phyloP scores from a whole-genome alignment of 495 filamentous ascomycete species.

The Aspergillus baeticus region DNA sequence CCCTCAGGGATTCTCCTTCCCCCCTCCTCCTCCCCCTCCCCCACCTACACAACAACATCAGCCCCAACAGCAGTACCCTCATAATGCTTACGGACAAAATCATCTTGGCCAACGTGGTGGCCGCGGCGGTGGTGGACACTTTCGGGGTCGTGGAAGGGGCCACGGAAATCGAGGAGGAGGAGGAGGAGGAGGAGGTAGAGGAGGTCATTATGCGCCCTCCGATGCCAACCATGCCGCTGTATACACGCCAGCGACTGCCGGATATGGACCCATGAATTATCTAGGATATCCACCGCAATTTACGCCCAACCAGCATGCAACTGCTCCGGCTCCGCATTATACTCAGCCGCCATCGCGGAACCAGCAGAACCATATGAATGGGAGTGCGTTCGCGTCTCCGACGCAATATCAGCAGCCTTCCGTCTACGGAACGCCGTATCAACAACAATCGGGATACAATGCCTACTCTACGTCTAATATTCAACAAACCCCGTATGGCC shows the following conservation, averaged over 20 bases:
- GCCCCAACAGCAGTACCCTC: constrained; percentile 16
- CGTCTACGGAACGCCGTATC: constrained; percentile 27
- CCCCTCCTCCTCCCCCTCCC: constrained; percentile 49
- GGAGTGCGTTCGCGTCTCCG: constrained; percentile 24
- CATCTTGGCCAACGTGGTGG: constrained; percentile 33
- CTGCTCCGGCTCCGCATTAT: constrained; percentile 29
- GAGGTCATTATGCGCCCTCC: constrained; percentile 45
- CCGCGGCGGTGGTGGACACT: constrained; percentile 30
- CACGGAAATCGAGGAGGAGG: constrained; percentile 44
- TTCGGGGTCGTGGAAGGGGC: constrained; percentile 41
- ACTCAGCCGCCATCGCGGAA: constrained; percentile 23
- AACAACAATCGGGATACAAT: constrained; percentile 32
- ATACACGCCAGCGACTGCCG: constrained; percentile 26
- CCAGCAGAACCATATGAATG: constrained; percentile 26
- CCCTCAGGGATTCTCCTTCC: constrained; percentile 51
- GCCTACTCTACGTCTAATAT: constrained; percentile 24
- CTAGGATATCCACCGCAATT: constrained; percentile 30
- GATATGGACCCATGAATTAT: constrained; percentile 34
- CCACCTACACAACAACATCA: constrained; percentile 23
- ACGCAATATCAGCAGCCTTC: constrained; percentile 30
- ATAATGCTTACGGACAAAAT: constrained; percentile 27
- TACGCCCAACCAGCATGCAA: constrained; percentile 21
- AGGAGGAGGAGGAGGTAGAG: constrained; percentile 43
- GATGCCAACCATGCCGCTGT: constrained; percentile 17
- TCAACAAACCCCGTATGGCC: constrained; percentile 28